A percentile compares a stretch with the other conserved stretches of the same genome.
Conservation (phyloP, 345 rosid genomes). For the Murraya paniculata region DNA sequence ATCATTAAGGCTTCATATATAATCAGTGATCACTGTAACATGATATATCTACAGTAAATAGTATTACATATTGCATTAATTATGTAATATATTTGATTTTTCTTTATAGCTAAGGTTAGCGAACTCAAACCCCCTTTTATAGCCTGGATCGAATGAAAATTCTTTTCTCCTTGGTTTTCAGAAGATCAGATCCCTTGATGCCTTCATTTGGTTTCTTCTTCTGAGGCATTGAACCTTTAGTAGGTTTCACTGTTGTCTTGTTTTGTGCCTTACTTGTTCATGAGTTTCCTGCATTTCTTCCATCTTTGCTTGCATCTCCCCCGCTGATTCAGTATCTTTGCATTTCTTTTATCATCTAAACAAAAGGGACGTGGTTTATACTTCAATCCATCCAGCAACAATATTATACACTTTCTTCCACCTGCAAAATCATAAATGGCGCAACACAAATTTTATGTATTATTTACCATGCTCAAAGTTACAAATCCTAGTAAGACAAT, state of each 20-base stretch:
- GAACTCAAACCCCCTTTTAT: constrained; percentile 12
- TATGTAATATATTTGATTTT: not conserved
- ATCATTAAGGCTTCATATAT: not conserved
- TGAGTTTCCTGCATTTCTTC: constrained; percentile 23
- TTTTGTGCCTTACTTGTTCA: constrained; percentile 18
- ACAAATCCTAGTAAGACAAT: not conserved
- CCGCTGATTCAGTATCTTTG: constrained; percentile 4
- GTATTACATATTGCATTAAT: not conserved
- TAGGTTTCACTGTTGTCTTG: constrained; percentile 10
- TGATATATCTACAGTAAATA: not conserved
- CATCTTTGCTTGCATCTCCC: constrained; percentile 17
- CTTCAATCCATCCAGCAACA: constrained; percentile 32
- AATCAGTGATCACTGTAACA: not conserved
- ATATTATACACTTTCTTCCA: constrained; percentile 24
- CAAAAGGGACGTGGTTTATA: constrained; percentile 9
- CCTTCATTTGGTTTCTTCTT: constrained; percentile 29
- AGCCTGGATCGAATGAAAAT: constrained; percentile 45
- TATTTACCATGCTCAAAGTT: not conserved
- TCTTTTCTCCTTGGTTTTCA: constrained; percentile 19
- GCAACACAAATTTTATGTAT: not conserved
- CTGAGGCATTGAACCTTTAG: not conserved
- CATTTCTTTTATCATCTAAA: constrained; percentile 9
- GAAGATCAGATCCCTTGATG: constrained; percentile 11
- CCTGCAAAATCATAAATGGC: constrained; percentile 24
- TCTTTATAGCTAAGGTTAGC: not conserved